Conservation (phyloP, 1,284 basidiomycete genomes). For the Cutaneotrichosporon cyanovorans region DNA sequence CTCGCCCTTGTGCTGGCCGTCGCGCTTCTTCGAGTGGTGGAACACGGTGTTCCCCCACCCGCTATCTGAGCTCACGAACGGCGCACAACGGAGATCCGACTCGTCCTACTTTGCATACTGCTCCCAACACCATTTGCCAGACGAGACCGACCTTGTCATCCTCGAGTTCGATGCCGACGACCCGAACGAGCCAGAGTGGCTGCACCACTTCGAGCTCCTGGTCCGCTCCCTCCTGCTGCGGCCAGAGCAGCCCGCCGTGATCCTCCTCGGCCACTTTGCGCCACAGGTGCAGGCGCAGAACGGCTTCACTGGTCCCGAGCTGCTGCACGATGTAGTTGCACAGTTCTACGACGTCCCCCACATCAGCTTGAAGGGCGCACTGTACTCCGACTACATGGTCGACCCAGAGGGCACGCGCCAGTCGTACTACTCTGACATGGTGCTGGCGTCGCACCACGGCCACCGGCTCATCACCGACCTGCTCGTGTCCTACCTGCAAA, state of each 20-base stretch:
- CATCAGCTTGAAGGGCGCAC: conserved; percentile 68
- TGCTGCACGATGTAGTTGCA: conserved; percentile 77
- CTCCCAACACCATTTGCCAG: conserved; percentile 80
- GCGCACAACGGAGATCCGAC: conserved; percentile 77
- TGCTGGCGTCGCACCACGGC: conserved; percentile 70
- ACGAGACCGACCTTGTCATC: conserved; percentile 83
- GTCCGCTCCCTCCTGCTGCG: conserved; percentile 80
- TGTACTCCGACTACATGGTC: conserved; percentile 73
- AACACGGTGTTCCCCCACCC: conserved; percentile 89
- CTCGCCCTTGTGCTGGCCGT: conserved; percentile 75
- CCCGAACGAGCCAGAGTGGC: conserved; percentile 59
- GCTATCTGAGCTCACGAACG: conserved; percentile 87
- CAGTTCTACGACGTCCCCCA: conserved; percentile 94
- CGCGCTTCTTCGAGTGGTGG: conserved; percentile 90
- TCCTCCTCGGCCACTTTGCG: conserved; percentile 85
- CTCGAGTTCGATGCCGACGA: conserved; percentile 70
- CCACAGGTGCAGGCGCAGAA: conserved; percentile 69
- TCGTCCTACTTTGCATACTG: conserved; percentile 91
- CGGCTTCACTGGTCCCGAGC: conserved; percentile 79
- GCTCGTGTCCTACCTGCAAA: conserved; percentile 76
- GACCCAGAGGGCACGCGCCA: conserved; percentile 61
- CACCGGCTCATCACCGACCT: conserved; percentile 79
- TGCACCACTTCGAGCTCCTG: conserved; percentile 81
- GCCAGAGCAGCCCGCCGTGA: conserved; percentile 76
- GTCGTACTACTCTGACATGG: conserved; percentile 66